Conservation (phyloP, 78 protist genomes). For the Cavenderia fasciculata region DNA sequence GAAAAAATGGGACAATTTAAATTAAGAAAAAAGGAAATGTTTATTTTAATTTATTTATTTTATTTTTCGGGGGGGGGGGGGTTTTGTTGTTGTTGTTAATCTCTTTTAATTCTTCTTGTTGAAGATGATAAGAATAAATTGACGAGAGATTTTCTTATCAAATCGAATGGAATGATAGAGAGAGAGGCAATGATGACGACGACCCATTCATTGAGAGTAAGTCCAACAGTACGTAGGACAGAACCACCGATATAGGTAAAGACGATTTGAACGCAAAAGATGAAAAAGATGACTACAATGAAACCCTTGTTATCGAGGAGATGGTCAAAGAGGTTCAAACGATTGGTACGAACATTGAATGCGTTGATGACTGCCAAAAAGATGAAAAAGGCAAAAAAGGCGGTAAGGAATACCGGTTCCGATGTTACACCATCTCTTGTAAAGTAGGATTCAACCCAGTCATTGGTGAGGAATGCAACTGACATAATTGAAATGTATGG, state of each 20-base stretch:
- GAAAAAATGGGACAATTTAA: too few relatives aligned
- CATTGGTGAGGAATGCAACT: conserved; percentile 40
- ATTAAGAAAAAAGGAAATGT: too few relatives aligned
- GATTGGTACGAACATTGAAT: conserved; percentile 82
- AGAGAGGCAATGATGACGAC: conserved; percentile 61
- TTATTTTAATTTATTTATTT: too few relatives aligned
- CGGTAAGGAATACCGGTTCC: conserved; percentile 79
- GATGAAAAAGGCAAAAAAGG: conserved; percentile 90
- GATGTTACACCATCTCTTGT: conserved; percentile 23
- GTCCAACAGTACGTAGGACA: conserved; percentile 78
- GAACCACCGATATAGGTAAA: conserved; percentile 85
- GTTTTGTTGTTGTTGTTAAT: too few relatives aligned
- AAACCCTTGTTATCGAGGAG: conserved; percentile 76
- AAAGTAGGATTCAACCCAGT: conserved; percentile 38
- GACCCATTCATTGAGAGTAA: conserved; percentile 68
- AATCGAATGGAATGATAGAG: conserved; percentile 74
- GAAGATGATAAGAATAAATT: conserved; percentile 20
- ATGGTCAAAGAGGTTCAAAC: conserved; percentile 80
- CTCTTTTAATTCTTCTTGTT: conserved; percentile 4
- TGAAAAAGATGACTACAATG: conserved; percentile 63
- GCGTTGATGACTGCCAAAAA: conserved; percentile 88
- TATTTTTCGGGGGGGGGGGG: too few relatives aligned
- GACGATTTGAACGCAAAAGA: conserved; percentile 77
- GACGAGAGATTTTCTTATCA: conserved; percentile 47
- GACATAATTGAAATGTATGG: conserved; percentile 72